A percentile compares a stretch with the other conserved stretches of the same genome.
Conservation (phyloP, 306 rosid genomes). For the Carpinus viminea region DNA sequence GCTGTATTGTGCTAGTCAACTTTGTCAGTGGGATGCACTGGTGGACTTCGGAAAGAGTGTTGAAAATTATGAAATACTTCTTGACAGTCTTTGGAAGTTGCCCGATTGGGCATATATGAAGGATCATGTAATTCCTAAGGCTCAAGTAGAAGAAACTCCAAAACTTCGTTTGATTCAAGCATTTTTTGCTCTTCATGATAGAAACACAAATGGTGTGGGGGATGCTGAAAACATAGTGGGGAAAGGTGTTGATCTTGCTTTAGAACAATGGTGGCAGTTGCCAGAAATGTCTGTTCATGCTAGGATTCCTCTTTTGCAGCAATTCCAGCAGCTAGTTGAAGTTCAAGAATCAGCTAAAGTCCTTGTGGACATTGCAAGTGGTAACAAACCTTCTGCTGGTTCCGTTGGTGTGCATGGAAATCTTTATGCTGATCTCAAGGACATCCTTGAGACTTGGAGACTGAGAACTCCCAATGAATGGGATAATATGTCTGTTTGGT, state of each 20-base stretch:
- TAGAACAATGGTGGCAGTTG: slow-evolving; percentile 99
- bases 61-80: slow-evolving; percentile 93
- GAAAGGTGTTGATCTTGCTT: slow-evolving; percentile 92
- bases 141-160: slow-evolving; percentile 98
- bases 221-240: slow-evolving; percentile 90
- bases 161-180: slow-evolving; percentile 90
- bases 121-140: slow-evolving; percentile 95
- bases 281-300: slow-evolving; percentile 99
- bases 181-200: slow-evolving; percentile 88
- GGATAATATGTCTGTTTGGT: slow-evolving; percentile 99
- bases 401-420: slow-evolving; percentile 83
- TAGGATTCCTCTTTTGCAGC: slow-evolving; percentile 96
- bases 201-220: slow-evolving; percentile 82
- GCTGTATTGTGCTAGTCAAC: slow-evolving; percentile 91
- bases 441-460: slow-evolving; percentile 99
- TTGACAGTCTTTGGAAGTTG: slow-evolving; percentile 94
- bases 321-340: slow-evolving; percentile 97
- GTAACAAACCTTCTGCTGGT: slow-evolving; percentile 71
- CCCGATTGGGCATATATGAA: slow-evolving; percentile 98
- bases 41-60: slow-evolving; percentile 93
- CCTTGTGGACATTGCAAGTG: slow-evolving; percentile 83
- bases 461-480: slow-evolving; percentile 97
- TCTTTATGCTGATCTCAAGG: slow-evolving; percentile 97
- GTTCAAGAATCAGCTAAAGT: slow-evolving; percentile 91
- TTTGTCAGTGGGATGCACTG: slow-evolving; percentile 96